Evolutionary conservation across 495 filamentous ascomycete genomes (phyloP).

Genomic region (Aspergillus indologenus): DNA sequence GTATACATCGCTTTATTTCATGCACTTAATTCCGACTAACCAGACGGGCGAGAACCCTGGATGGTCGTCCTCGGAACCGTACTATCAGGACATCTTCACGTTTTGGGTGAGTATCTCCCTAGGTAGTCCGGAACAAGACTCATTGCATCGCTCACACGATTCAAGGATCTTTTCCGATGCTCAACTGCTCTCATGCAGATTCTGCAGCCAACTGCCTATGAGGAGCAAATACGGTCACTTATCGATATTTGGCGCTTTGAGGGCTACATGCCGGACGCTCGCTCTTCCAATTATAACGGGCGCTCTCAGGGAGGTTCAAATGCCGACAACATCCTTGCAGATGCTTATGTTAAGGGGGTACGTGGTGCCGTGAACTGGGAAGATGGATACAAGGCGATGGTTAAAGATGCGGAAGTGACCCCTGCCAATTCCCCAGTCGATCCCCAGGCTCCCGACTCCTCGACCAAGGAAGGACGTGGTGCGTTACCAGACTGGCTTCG

Average conservation of each 20-base stretch:
- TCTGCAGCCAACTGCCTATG: slow-evolving; percentile 59
- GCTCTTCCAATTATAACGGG: slow-evolving; percentile 71
- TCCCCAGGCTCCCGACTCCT: slow-evolving; percentile 55
- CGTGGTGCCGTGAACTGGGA: slow-evolving; percentile 63
- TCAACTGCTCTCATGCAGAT: slow-evolving; percentile 62
- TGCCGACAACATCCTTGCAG: slow-evolving; percentile 70
- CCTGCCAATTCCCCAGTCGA: slow-evolving; percentile 64
- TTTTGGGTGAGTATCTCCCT: slow-evolving; percentile 45
- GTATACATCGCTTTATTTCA: slow-evolving; percentile 65
- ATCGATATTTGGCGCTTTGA: slow-evolving; percentile 70
- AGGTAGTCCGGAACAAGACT: neutral
- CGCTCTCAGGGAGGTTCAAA: slow-evolving; percentile 70
- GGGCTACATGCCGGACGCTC: slow-evolving; percentile 62
- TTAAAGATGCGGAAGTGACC: slow-evolving; percentile 63
- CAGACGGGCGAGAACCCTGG: slow-evolving; percentile 68
- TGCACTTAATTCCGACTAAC: slow-evolving; percentile 68
- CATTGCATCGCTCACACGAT: neutral
- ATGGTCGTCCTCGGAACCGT: slow-evolving; percentile 65
- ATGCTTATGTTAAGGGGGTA: slow-evolving; percentile 72
- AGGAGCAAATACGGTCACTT: slow-evolving; percentile 63
- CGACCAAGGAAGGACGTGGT: slow-evolving; percentile 67
- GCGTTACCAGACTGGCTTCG: slow-evolving; percentile 67
- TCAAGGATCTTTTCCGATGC: slow-evolving; percentile 61
- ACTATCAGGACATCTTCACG: slow-evolving; percentile 46
- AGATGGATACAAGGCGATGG: slow-evolving; percentile 66